Base-by-base conservation (phyloP, 192 early-diverging fungal genomes). In the Allomyces arbusculus region DNA sequence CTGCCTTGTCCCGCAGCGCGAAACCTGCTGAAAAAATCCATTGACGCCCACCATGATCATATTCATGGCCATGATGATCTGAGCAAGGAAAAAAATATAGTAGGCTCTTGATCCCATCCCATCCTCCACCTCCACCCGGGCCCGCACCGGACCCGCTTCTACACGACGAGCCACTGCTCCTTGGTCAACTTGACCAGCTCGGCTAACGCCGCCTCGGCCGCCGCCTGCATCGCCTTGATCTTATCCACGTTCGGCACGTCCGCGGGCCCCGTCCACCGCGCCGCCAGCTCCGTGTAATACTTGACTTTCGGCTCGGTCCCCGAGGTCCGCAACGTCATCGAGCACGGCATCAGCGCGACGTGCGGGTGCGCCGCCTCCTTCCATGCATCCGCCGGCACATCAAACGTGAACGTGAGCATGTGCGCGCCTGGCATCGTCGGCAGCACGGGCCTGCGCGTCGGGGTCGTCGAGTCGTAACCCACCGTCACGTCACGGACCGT, bases 221-320 rank as follows among this genome's bases (percentile, higher is more conserved):
- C 77, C 22, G 72, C 75, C 8, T 75, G 70, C 44, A 78, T 74
- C 61, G 78, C 80, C 22, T 76, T 70, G 7, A 77, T 69, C 40
- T 79, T 80, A 4, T 73, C 74, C 1, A 67, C 26, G 20, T 58
- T n/a, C 16, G 50, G 16, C 50, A 58, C 50, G 50, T 58, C 50
- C 4, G 50, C 50, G 9, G 12, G 16, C 16, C 50, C 50, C 50
- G 50, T 58, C 50, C 61, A n/a, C 44, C 20, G 24, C 7, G 86
- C 75, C 14, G 79, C 69, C 20, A 87, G 74, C 55, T 91, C 89
- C 40, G 84, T 68, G 68, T 90, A 90, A 69, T 89, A 90, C 76
- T 91, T 92, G 75, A 92, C 81, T 71, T 92, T 97, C 69, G 89
- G 92, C 73, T 94, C 94, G 8, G 92, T 93, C 9, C 90, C 90